These are phyloP conservation scores for Salvia rosmarinus DNA, from an alignment of 257 asterid genomes.

Conservation along the genomic window DNA sequence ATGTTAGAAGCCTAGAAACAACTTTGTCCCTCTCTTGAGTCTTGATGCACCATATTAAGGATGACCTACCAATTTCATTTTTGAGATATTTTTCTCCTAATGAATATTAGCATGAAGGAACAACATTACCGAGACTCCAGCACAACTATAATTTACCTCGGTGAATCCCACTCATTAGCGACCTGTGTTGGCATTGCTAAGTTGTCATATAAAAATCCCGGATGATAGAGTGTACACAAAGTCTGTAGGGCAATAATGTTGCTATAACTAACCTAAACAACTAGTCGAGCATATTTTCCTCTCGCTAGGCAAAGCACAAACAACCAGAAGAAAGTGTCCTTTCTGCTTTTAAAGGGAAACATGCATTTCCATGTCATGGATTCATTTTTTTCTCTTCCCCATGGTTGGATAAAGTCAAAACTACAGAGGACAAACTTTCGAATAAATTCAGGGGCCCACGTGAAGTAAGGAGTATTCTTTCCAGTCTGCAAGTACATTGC, in stretches of 20 bases:
- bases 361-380: background rate
- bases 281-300: background rate
- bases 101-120: background rate
- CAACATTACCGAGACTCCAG: background rate
- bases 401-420: background rate
- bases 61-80: background rate
- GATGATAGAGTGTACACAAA: background rate
- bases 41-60: background rate
- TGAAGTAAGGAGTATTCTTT: slow-evolving; percentile 1
- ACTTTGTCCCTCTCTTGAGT: background rate
- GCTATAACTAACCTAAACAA: background rate
- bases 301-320: background rate
- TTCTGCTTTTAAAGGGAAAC: background rate
- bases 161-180: background rate
- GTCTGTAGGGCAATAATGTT: background rate
- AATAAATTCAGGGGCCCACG: background rate
- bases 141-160: background rate
- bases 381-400: background rate
- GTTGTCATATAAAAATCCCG: background rate
- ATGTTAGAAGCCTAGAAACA: background rate
- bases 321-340: background rate
- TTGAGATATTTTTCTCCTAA: slow-evolving; percentile 12
- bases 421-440: background rate
- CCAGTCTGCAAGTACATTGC: background rate
- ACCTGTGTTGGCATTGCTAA: background rate